Evolutionary conservation across 176 grass and related monocot genomes (phyloP).

Genomic region (Zea luxurians): DNA sequence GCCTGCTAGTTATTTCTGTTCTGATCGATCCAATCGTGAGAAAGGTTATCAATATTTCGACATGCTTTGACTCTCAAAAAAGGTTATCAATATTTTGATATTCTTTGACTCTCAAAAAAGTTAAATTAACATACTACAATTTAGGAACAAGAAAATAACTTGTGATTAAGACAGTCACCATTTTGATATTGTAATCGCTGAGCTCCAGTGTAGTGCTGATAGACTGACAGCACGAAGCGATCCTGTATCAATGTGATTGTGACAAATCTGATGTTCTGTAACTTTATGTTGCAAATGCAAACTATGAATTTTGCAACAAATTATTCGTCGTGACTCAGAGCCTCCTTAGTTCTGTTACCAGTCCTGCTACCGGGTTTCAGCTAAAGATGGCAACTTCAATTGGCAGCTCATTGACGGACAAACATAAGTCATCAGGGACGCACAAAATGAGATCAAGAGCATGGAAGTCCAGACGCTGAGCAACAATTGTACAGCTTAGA

Average conservation of each 20-base stretch:
- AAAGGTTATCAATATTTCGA: background rate
- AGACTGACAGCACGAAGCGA: background rate
- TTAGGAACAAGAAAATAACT: too few relatives aligned
- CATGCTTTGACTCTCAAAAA: too few relatives aligned
- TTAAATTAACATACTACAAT: too few relatives aligned
- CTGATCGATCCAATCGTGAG: background rate
- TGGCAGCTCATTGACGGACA: slow-evolving; percentile 3
- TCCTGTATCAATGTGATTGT: slow-evolving; percentile 5
- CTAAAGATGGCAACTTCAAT: slow-evolving; percentile 3
- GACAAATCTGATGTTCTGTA: background rate
- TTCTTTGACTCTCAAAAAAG: too few relatives aligned
- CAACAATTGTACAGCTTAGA: background rate
- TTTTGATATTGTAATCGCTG: background rate
- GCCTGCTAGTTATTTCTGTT: background rate
- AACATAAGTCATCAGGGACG: too few relatives aligned
- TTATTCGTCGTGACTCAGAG: background rate
- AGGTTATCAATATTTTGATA: too few relatives aligned
- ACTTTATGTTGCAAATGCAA: background rate
- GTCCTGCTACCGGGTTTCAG: background rate
- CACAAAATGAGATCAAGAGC: background rate
- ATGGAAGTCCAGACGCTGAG: background rate
- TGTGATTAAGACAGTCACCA: too few relatives aligned
- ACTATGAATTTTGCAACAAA: background rate
- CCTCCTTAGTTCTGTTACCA: background rate
- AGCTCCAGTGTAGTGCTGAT: background rate